These are phyloP conservation scores for Huiozyma sinensis DNA, from an alignment of 805 yeast species.

Conservation along the genomic window DNA sequence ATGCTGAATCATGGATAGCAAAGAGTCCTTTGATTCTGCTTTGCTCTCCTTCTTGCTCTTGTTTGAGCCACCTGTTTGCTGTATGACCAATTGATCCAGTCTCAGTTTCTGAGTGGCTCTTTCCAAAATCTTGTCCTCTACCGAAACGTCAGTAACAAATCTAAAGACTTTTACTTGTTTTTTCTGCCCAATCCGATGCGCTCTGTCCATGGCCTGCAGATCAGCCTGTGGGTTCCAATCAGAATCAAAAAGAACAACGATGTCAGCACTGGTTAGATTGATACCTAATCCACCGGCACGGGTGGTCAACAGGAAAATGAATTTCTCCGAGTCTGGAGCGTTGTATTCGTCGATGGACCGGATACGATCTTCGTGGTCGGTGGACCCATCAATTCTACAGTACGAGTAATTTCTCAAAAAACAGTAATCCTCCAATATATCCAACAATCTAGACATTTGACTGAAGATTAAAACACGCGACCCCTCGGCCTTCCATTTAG, in stretches of 20 bases:
- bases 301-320: constrained; percentile 64
- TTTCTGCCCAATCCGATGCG: constrained; percentile 80
- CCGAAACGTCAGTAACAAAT: constrained; percentile 70
- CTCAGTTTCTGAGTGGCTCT: constrained; percentile 73
- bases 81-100: constrained; percentile 73
- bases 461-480: constrained; percentile 71
- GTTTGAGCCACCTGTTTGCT: constrained; percentile 46
- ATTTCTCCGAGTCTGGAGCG: constrained; percentile 60
- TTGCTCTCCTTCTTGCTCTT: constrained; percentile 23
- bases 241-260: constrained; percentile 64
- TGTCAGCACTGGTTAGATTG: constrained; percentile 67
- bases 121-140: constrained; percentile 73
- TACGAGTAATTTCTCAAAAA: constrained; percentile 56
- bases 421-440: constrained; percentile 72
- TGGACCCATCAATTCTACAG: constrained; percentile 76
- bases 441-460: constrained; percentile 76
- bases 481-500: constrained; percentile 55
- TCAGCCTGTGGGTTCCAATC: constrained; percentile 91
- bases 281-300: constrained; percentile 90
- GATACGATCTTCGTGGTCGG: constrained; percentile 70
- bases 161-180: constrained; percentile 75
- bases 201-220: constrained; percentile 83
- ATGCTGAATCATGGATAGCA: constrained; percentile 71
- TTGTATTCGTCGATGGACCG: constrained; percentile 70
- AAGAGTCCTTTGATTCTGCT: constrained; percentile 49